Percentiles rank a stretch among this genome's conserved stretches.
Conservation (phyloP, 345 rosid genomes). For the Eucalyptus pauciflora region DNA sequence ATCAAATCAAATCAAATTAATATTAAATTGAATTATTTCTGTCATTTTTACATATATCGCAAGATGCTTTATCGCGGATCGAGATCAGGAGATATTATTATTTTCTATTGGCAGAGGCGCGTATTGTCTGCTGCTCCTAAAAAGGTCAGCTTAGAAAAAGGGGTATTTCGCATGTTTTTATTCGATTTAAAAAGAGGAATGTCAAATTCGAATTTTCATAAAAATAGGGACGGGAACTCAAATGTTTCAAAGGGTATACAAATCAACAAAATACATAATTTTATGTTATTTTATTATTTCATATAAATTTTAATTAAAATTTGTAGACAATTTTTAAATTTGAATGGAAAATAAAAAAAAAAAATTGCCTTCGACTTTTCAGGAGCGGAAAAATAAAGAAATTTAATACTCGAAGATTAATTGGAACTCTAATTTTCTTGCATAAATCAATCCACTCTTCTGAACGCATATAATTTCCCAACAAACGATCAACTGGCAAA, state of each 20-base stretch:
- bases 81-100: neutral
- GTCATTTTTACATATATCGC: neutral
- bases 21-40: neutral
- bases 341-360: neutral
- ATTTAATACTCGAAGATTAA: neutral
- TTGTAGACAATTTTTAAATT: neutral
- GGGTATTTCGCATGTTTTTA: neutral
- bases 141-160: neutral
- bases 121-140: neutral
- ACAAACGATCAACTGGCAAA: neutral
- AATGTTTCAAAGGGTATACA: neutral
- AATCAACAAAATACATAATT: neutral
- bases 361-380: neutral
- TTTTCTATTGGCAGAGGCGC: neutral
- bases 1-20: neutral
- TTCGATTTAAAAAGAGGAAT: neutral
- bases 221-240: neutral
- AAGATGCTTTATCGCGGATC: neutral
- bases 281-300: neutral
- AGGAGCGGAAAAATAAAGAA: neutral
- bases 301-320: neutral
- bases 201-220: neutral
- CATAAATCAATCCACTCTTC: neutral
- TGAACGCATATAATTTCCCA: neutral
- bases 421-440: neutral